Evolutionary conservation across 164 flowering plant species (phyloP).

Genomic region (Cinnamomum micranthum): DNA sequence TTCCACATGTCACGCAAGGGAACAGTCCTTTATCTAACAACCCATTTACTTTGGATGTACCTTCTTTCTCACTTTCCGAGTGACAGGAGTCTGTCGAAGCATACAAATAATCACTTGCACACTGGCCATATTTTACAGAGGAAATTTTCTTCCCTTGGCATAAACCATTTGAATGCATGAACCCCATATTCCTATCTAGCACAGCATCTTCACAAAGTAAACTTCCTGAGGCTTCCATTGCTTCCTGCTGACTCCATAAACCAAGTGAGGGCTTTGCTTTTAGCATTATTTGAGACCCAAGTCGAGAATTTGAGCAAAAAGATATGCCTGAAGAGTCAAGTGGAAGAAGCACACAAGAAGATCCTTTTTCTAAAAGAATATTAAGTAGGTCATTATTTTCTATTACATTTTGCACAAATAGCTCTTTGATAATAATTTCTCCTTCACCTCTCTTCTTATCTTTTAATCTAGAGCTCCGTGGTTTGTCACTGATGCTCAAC

Average conservation of each 20-base stretch:
- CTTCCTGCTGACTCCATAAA: constrained; percentile 42
- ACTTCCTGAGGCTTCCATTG: constrained; percentile 28
- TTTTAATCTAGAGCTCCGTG: constrained; percentile 87
- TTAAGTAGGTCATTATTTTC: constrained; percentile 68
- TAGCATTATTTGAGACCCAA: constrained; percentile 40
- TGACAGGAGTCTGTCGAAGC: constrained; percentile 14
- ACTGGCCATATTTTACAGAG: constrained; percentile 6
- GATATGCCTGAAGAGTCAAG: constrained; percentile 50
- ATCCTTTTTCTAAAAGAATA: constrained; percentile 62
- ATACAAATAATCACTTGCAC: constrained; percentile 20
- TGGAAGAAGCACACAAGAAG: constrained; percentile 70
- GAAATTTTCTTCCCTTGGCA: constrained; percentile 26
- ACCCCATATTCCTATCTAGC: constrained; percentile 29
- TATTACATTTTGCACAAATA: constrained; percentile 65
- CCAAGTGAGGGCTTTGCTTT: constrained; percentile 44
- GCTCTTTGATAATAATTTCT: constrained; percentile 69
- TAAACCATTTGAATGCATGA: constrained; percentile 28
- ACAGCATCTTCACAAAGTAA: constrained; percentile 25
- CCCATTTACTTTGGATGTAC: constrained; percentile 30
- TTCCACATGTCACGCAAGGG: constrained; percentile 94
- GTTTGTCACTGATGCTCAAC: constrained; percentile 39
- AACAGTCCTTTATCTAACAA: constrained; percentile 66
- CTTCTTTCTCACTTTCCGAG: constrained; percentile 19
- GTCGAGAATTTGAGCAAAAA: constrained; percentile 40
- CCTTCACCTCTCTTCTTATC: constrained; percentile 87